Percentiles rank a stretch among this genome's conserved stretches.
Evolutionary conservation across 1,139 yeast species (phyloP).

Genomic region (Candida sojae): DNA sequence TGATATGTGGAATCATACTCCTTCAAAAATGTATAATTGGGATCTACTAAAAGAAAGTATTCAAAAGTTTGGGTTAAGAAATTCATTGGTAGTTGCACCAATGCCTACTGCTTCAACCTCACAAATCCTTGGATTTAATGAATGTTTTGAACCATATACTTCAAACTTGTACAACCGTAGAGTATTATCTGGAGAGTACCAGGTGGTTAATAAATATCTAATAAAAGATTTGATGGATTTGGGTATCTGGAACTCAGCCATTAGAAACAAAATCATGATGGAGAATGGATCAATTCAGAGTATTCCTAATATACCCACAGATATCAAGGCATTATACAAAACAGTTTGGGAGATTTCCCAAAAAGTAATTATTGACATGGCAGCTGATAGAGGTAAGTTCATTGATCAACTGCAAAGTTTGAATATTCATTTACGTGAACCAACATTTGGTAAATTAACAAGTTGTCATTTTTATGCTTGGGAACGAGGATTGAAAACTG

Average conservation of each 20-base stretch:
- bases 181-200: slow-evolving; percentile 87
- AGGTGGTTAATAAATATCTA: slow-evolving; percentile 81
- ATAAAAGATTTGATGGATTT: slow-evolving; percentile 79
- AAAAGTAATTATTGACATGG: slow-evolving; percentile 85
- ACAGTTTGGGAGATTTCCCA: slow-evolving; percentile 98
- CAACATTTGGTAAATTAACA: slow-evolving; percentile 93
- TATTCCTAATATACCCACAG: slow-evolving; percentile 74
- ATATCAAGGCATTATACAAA: slow-evolving; percentile 76
- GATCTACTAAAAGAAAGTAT: slow-evolving; percentile 62
- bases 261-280: slow-evolving; percentile 79
- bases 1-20: slow-evolving; percentile 79
- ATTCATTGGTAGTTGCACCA: slow-evolving; percentile 84
- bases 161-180: slow-evolving; percentile 86
- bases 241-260: slow-evolving; percentile 77
- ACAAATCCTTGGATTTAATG: slow-evolving; percentile 85
- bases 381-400: slow-evolving; percentile 91
- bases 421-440: slow-evolving; percentile 81
- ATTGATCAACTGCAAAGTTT: slow-evolving; percentile 94
- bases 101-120: slow-evolving; percentile 97
- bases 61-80: slow-evolving; percentile 67
- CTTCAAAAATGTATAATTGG: slow-evolving; percentile 77
- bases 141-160: slow-evolving; percentile 90
- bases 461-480: slow-evolving; percentile 97
- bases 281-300: slow-evolving; percentile 86
- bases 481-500: slow-evolving; percentile 96